phyloP scores from a whole-genome alignment of 1,284 basidiomycete genomes.

The Violaceomyces palustris region DNA sequence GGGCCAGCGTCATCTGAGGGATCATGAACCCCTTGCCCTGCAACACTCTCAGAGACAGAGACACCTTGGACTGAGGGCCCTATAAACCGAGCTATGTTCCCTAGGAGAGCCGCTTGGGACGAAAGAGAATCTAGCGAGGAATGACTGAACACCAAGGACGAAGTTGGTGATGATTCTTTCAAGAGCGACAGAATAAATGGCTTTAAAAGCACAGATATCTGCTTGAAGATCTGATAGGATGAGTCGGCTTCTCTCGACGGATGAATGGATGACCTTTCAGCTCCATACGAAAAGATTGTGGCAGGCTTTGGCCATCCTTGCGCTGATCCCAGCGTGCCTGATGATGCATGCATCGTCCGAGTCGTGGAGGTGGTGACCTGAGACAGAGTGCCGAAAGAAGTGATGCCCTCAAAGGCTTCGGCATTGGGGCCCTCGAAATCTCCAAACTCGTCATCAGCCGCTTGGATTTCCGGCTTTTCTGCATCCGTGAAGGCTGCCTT shows the following conservation, averaged over 20 bases:
- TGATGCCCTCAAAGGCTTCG: background rate
- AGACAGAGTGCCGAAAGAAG: background rate
- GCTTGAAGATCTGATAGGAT: slow-evolving; percentile 29
- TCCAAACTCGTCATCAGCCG: slow-evolving; percentile 78
- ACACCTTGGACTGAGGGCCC: slow-evolving; percentile 55
- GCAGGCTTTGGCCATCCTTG: slow-evolving; percentile 10
- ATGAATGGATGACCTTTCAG: slow-evolving; percentile 14
- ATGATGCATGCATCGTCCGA: slow-evolving; percentile 18
- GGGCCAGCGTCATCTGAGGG: slow-evolving; percentile 11
- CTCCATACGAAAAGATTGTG: slow-evolving; percentile 26
- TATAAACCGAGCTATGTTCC: slow-evolving; percentile 69
- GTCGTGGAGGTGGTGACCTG: slow-evolving; percentile 4
- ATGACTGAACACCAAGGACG: slow-evolving; percentile 21
- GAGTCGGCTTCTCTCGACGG: slow-evolving; percentile 17
- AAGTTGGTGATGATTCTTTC: slow-evolving; percentile 17
- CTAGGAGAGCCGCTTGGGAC: slow-evolving; percentile 55
- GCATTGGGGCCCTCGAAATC: slow-evolving; percentile 30
- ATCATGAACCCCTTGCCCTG: background rate
- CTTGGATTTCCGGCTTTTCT: slow-evolving; percentile 1
- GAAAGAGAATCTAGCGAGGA: slow-evolving; percentile 12
- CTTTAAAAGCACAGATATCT: slow-evolving; percentile 19
- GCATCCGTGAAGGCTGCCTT: background rate
- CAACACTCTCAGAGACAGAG: slow-evolving; percentile 7
- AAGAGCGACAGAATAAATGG: slow-evolving; percentile 23
- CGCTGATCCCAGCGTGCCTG: slow-evolving; percentile 10